These are phyloP conservation scores for Cladosporium sp. DNA, from an alignment of 2,329 filamentous ascomycete species.

Conservation along the genomic window DNA sequence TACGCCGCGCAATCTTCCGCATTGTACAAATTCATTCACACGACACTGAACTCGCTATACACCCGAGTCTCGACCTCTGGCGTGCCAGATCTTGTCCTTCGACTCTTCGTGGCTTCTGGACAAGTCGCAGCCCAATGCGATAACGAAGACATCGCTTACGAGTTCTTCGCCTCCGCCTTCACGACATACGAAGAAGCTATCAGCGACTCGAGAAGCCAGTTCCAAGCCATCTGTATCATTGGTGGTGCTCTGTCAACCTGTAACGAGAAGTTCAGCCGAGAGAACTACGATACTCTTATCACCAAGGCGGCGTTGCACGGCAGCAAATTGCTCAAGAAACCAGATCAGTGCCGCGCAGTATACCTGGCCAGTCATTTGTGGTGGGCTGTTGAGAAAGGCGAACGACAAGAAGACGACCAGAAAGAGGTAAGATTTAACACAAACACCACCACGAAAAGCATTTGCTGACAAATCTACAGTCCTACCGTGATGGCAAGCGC, in stretches of 20 bases:
- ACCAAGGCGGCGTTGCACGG: constrained; percentile 96
- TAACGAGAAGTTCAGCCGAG: constrained; percentile 76
- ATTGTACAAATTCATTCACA: constrained; percentile 94
- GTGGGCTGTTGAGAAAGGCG: constrained; percentile 88
- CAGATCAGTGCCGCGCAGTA: constrained; percentile 93
- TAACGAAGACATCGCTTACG: constrained; percentile 94
- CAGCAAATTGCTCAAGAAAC: constrained; percentile 94
- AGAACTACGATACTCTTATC: constrained; percentile 98
- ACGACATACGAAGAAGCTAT: constrained; percentile 97
- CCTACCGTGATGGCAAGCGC: constrained; percentile 95
- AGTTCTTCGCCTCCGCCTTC: constrained; percentile 97
- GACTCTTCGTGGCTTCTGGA: constrained; percentile 85
- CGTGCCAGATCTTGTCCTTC: constrained; percentile 80
- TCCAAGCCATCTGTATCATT: constrained; percentile 94
- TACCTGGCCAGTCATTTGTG: constrained; percentile 95
- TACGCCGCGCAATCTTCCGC: constrained; percentile 71
- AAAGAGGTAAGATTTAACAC: constrained; percentile 25
- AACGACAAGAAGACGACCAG: constrained; percentile 57
- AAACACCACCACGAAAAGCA: not conserved
- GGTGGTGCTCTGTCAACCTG: constrained; percentile 84
- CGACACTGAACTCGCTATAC: constrained; percentile 79
- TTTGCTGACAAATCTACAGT: constrained; percentile 47
- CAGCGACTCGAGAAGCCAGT: constrained; percentile 92
- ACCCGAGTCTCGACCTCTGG: constrained; percentile 68
- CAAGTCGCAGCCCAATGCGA: constrained; percentile 87